Conservation (phyloP, 169 alveolate species). For the Eimeria necatrix region DNA sequence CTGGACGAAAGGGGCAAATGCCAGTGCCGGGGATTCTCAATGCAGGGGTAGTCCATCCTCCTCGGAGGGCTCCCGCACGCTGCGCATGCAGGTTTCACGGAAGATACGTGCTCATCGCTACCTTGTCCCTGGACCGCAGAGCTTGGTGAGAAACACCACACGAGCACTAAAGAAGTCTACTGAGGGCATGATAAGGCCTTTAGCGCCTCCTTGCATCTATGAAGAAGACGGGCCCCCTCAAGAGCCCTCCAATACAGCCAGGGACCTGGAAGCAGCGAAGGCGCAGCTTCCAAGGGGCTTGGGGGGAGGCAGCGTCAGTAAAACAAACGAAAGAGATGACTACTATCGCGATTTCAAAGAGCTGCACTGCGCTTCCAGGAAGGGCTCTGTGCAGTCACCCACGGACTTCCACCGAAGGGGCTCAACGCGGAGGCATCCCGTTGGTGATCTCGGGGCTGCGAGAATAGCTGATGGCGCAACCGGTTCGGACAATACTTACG, state of each 20-base stretch:
- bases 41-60: not conserved
- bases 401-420: too few relatives aligned
- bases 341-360: not conserved
- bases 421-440: too few relatives aligned
- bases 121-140: slow-evolving; percentile 17
- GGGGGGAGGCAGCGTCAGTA: too few relatives aligned
- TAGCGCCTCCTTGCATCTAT: not conserved
- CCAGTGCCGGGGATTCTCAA: not conserved
- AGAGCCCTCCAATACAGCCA: not conserved
- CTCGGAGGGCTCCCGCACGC: slow-evolving; percentile 24
- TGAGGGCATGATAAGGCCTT: not conserved
- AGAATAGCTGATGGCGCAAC: too few relatives aligned
- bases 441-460: too few relatives aligned
- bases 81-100: slow-evolving; percentile 20
- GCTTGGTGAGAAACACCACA: not conserved
- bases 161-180: too few relatives aligned
- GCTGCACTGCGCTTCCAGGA: not conserved
- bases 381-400: too few relatives aligned
- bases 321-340: too few relatives aligned
- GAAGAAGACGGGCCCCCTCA: not conserved
- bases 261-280: too few relatives aligned
- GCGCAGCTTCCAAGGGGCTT: too few relatives aligned
- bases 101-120: not conserved
- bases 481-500: too few relatives aligned
- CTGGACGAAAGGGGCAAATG: not conserved